These are phyloP conservation scores for Amauroascus verrucosus DNA, from an alignment of 2,329 filamentous ascomycete species.

Conservation along the genomic window DNA sequence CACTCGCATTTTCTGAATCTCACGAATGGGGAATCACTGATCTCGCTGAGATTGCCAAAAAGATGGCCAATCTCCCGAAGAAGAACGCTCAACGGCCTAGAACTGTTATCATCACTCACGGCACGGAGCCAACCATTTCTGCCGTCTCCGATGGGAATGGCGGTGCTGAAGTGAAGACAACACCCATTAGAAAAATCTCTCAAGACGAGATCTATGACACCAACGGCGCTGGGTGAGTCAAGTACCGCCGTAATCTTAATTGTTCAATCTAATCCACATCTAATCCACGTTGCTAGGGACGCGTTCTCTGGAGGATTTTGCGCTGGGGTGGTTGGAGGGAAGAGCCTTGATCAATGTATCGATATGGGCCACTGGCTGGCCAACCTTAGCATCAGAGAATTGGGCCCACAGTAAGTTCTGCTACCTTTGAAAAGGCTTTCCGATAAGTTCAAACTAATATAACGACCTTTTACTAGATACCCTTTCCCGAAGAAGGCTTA, in stretches of 20 bases:
- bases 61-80: conserved; percentile 82
- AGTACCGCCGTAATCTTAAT: neutral
- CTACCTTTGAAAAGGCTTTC: neutral
- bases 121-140: conserved; percentile 79
- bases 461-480: conserved; percentile 45
- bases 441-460: neutral
- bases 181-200: conserved; percentile 69
- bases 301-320: conserved; percentile 92
- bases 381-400: conserved; percentile 82
- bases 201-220: conserved; percentile 81
- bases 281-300: conserved; percentile 49
- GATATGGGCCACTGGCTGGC: conserved; percentile 97
- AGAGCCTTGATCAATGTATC: conserved; percentile 64
- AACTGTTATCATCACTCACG: conserved; percentile 87
- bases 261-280: neutral
- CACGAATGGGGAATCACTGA: conserved; percentile 66
- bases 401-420: conserved; percentile 75
- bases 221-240: conserved; percentile 67
- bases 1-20: conserved; percentile 71
- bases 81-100: conserved; percentile 76
- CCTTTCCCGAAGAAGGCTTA: conserved; percentile 75
- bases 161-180: conserved; percentile 58
- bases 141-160: conserved; percentile 60
- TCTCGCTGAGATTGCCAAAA: conserved; percentile 73
- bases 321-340: conserved; percentile 77